A percentile compares a stretch with the other conserved stretches of the same genome.
These are phyloP conservation scores for Penicillium verrucosum DNA, from an alignment of 2,329 filamentous ascomycete species.

Conservation along the genomic window DNA sequence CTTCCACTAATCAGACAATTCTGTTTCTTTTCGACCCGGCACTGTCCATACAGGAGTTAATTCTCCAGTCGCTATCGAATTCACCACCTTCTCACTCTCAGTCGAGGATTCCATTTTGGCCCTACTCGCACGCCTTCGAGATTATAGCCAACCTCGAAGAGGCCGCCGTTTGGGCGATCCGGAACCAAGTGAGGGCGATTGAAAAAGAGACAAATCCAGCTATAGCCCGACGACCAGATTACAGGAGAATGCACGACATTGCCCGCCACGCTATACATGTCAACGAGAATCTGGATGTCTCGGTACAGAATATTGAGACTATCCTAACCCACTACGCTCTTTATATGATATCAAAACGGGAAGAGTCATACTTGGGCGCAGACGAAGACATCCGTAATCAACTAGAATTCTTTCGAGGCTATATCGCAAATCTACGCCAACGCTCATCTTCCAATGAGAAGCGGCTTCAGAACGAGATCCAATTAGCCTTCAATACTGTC, in stretches of 20 bases:
- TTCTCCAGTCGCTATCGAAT: not conserved
- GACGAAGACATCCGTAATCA: not conserved
- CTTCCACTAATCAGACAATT: not conserved
- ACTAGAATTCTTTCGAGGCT: not conserved
- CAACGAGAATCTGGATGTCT: not conserved
- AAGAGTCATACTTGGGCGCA: not conserved
- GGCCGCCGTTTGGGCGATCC: not conserved
- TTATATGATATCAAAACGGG: too few relatives aligned
- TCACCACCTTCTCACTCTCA: not conserved
- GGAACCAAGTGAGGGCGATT: not conserved
- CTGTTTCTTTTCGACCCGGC: not conserved
- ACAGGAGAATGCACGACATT: not conserved
- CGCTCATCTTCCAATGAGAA: not conserved
- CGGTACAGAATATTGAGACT: not conserved
- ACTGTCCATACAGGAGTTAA: not conserved
- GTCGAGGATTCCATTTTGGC: not conserved
- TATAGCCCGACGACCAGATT: not conserved
- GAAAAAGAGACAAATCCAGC: not conserved
- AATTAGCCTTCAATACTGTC: not conserved
- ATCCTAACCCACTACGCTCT: not conserved
- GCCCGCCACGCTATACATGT: conserved; percentile 1
- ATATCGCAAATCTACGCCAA: not conserved
- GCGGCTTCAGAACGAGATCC: not conserved
- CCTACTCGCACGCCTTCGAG: not conserved
- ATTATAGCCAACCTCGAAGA: not conserved